A percentile compares a stretch with the other conserved stretches of the same genome.
These are phyloP conservation scores for Solanum stenotomum DNA, from an alignment of 257 asterid genomes.

Conservation along the genomic window DNA sequence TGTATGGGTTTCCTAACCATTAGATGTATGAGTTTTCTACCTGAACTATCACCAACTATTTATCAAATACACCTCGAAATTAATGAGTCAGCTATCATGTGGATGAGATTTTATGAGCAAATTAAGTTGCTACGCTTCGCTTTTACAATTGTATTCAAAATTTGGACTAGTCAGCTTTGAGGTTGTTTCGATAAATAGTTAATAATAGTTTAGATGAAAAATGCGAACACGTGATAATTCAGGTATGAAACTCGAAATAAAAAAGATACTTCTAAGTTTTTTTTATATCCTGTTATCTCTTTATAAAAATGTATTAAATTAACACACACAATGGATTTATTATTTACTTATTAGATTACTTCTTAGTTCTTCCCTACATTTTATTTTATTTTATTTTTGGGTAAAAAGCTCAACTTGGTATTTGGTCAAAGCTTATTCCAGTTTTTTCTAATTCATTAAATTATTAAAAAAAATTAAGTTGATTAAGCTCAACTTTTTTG, in stretches of 20 bases:
- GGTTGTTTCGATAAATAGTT: background rate
- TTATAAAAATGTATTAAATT: background rate
- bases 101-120: background rate
- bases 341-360: background rate
- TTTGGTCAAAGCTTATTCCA: background rate
- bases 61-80: background rate
- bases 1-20: too few relatives aligned
- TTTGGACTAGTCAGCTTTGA: too few relatives aligned
- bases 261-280: background rate
- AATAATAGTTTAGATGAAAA: rapidly evolving
- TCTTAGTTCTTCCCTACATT: background rate
- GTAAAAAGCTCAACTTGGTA: background rate
- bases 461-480: background rate
- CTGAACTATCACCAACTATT: background rate
- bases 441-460: background rate
- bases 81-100: background rate
- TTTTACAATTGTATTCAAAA: too few relatives aligned
- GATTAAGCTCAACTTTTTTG: background rate
- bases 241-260: background rate
- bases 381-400: background rate
- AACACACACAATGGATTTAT: background rate
- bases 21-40: too few relatives aligned
- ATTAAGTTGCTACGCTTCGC: rapidly evolving
- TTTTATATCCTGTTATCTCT: background rate
- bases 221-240: background rate